Percentiles rank a stretch among this genome's conserved stretches.
phyloP scores from a whole-genome alignment of 352 stramenopile genomes.

The Thraustotheca clavata region DNA sequence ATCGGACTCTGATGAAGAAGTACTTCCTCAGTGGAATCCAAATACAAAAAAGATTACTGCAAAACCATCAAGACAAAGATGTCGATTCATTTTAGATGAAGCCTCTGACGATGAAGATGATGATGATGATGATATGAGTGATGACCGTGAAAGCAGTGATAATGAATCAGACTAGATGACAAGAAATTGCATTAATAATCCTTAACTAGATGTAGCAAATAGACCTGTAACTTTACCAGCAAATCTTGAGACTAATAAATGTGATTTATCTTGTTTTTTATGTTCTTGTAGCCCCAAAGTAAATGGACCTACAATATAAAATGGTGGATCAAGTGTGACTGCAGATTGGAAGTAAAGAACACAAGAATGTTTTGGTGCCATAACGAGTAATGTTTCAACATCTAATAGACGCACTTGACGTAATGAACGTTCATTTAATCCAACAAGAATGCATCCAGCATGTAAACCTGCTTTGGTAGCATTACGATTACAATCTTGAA shows the following conservation, averaged over 20 bases:
- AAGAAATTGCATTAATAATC: no score
- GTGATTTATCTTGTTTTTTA: no score
- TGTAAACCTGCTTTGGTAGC: background rate
- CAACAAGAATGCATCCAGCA: conserved; percentile 1
- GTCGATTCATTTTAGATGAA: conserved; percentile 74
- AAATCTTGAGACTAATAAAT: no score
- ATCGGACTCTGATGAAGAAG: conserved; percentile 32
- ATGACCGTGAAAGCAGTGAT: conserved; percentile 21
- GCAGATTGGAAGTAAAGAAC: conserved; percentile 11
- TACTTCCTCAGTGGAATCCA: conserved; percentile 19
- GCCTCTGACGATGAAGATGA: conserved; percentile 58
- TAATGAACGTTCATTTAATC: conserved; percentile 17
- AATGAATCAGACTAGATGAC: no score
- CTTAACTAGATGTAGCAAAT: no score
- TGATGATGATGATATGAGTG: conserved; percentile 40
- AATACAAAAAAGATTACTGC: conserved; percentile 29
- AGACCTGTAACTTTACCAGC: no score
- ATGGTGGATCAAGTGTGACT: background rate
- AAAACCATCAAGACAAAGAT: conserved; percentile 27
- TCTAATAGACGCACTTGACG: conserved; percentile 6
- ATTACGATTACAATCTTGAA: background rate
- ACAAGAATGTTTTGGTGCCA: conserved; percentile 4
- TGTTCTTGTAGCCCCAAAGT: conserved; percentile 1
- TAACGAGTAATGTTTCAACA: conserved; percentile 1
- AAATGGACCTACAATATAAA: background rate